phyloP scores from a whole-genome alignment of 2,329 filamentous ascomycete genomes.

The Rhytidhysteron rufulum region DNA sequence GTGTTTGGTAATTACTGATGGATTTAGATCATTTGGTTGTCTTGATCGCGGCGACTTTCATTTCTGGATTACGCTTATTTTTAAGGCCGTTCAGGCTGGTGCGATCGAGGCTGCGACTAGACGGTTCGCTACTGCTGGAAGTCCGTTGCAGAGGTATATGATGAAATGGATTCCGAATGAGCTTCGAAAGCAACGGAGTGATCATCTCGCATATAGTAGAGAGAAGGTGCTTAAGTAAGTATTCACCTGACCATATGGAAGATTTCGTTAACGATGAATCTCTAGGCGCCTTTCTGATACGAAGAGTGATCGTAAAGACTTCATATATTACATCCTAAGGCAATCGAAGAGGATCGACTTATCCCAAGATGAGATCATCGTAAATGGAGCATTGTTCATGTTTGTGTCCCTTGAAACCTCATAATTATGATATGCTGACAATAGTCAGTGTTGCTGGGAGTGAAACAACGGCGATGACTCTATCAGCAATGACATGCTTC shows the following conservation, averaged over 20 bases:
- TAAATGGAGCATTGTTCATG: constrained; percentile 10
- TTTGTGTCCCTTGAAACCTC: not conserved
- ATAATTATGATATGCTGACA: constrained; percentile 3
- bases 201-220: constrained; percentile 11
- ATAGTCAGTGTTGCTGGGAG: constrained; percentile 16
- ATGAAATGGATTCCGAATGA: constrained; percentile 14
- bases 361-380: constrained; percentile 14
- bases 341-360: constrained; percentile 10
- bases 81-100: constrained; percentile 9
- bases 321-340: constrained; percentile 14
- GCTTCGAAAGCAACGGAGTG: constrained; percentile 7
- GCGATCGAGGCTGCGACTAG: constrained; percentile 9
- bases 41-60: constrained; percentile 9
- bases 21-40: constrained; percentile 20
- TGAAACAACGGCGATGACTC: constrained; percentile 19
- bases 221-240: constrained; percentile 11
- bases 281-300: constrained; percentile 10
- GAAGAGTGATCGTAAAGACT: constrained; percentile 13
- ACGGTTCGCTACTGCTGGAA: constrained; percentile 9
- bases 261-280: not conserved
- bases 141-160: constrained; percentile 10
- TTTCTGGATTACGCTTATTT: constrained; percentile 11
- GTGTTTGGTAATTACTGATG: too few relatives aligned
- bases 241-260: too few relatives aligned
- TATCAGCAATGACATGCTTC: constrained; percentile 12